Percentiles rank a stretch among this genome's conserved stretches.
Evolutionary conservation across 208 protist species (phyloP).

Genomic region (Trypanosoma rangeli): DNA sequence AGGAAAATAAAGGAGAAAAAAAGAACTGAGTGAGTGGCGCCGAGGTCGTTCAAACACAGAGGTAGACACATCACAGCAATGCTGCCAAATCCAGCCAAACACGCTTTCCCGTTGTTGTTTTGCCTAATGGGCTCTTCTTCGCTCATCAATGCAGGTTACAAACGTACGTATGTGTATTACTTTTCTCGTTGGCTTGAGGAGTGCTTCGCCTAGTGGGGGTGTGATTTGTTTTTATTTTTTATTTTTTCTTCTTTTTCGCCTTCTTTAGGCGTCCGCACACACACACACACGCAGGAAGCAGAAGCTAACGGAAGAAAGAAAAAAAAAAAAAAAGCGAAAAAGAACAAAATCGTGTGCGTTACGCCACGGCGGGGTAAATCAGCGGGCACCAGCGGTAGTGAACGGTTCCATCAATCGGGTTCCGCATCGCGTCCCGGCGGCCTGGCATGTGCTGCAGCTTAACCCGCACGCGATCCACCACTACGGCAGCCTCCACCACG

Average conservation of each 20-base stretch:
- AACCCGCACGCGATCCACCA: slow-evolving; percentile 11
- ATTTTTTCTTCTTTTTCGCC: too few relatives aligned
- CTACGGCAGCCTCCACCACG: slow-evolving; percentile 48
- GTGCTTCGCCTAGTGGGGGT: too few relatives aligned
- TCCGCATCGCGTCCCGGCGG: slow-evolving; percentile 56
- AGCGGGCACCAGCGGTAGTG: slow-evolving; percentile 71
- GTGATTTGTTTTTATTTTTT: neutral
- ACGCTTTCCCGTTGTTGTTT: neutral
- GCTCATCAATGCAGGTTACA: too few relatives aligned
- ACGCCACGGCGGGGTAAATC: slow-evolving; percentile 12
- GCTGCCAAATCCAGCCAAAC: neutral
- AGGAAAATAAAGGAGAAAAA: slow-evolving; percentile 1
- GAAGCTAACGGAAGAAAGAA: slow-evolving; percentile 3
- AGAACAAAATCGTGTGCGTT: neutral
- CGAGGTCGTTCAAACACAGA: neutral
- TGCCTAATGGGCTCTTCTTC: too few relatives aligned
- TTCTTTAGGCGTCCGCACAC: neutral
- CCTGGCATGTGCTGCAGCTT: slow-evolving; percentile 54
- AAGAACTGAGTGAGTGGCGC: neutral
- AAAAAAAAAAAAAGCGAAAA: slow-evolving; percentile 15
- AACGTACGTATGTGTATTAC: too few relatives aligned
- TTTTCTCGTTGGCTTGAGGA: too few relatives aligned
- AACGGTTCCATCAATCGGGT: slow-evolving; percentile 34
- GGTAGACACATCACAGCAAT: neutral
- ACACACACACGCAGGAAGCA: slow-evolving; percentile 3